Percentiles rank a stretch among this genome's conserved stretches.
phyloP scores from a whole-genome alignment of 257 asterid genomes.

The Nyctanthes arbortristis region DNA sequence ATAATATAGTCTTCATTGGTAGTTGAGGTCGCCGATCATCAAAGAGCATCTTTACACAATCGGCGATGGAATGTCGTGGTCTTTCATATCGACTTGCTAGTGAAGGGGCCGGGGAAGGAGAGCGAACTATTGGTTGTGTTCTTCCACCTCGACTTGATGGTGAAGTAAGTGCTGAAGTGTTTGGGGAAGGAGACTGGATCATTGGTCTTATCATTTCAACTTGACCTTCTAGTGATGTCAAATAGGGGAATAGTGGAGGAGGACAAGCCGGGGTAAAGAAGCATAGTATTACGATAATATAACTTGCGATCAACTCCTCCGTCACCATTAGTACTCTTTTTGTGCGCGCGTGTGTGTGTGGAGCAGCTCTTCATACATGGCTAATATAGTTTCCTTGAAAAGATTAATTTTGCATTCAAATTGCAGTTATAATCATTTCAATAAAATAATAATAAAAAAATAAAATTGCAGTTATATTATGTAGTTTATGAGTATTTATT shows the following conservation, averaged over 20 bases:
- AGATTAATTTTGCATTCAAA: neutral
- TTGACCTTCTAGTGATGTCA: no score
- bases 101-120: neutral
- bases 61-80: neutral
- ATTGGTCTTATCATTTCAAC: no score
- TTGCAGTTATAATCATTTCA: no score
- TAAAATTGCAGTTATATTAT: no score
- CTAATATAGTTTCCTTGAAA: neutral
- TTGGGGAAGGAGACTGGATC: no score
- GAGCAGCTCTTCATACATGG: neutral
- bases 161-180: no score
- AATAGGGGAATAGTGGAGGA: no score
- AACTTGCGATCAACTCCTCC: no score
- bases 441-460: no score
- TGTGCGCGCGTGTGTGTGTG: neutral
- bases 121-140: neutral
- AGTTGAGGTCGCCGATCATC: neutral
- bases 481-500: neutral
- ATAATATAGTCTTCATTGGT: neutral
- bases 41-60: neutral
- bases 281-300: no score
- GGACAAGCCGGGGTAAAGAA: neutral
- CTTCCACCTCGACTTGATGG: no score
- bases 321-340: neutral
- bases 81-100: neutral